Evolutionary conservation across 768 basidiomycete genomes (phyloP).

Genomic region (Naganishia kalamii): DNA sequence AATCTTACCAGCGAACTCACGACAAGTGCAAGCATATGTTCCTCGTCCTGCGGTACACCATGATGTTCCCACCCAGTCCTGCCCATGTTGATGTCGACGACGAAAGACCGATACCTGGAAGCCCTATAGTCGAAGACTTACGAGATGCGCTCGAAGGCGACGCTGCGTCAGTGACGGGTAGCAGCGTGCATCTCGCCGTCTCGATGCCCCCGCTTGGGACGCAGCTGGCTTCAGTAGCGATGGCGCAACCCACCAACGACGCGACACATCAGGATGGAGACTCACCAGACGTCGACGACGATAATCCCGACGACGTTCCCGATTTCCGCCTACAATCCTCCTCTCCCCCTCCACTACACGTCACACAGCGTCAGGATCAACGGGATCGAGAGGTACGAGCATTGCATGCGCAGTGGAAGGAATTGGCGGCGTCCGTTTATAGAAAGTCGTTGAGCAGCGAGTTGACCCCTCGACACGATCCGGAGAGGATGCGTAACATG

Average conservation of each 20-base stretch:
- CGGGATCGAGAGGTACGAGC: neutral
- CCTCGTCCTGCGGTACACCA: neutral
- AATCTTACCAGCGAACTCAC: neutral
- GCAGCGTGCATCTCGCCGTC: no score
- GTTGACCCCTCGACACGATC: neutral
- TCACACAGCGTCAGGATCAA: neutral
- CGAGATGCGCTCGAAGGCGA: no score
- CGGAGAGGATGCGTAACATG: neutral
- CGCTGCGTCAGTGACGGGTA: no score
- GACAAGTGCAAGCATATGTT: neutral
- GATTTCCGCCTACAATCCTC: no score
- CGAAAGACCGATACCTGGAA: neutral
- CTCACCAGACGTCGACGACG: no score
- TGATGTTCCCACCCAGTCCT: neutral
- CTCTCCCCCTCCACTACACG: neutral
- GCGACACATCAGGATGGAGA: no score
- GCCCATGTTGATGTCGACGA: neutral
- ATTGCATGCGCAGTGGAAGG: neutral
- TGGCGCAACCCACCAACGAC: no score
- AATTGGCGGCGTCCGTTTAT: neutral
- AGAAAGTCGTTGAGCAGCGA: neutral
- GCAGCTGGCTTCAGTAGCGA: no score
- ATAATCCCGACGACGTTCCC: no score
- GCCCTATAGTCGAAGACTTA: no score
- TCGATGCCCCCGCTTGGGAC: no score